These are phyloP conservation scores for Myotisia sp. DNA, from an alignment of 2,329 filamentous ascomycete genomes.

Conservation along the genomic window DNA sequence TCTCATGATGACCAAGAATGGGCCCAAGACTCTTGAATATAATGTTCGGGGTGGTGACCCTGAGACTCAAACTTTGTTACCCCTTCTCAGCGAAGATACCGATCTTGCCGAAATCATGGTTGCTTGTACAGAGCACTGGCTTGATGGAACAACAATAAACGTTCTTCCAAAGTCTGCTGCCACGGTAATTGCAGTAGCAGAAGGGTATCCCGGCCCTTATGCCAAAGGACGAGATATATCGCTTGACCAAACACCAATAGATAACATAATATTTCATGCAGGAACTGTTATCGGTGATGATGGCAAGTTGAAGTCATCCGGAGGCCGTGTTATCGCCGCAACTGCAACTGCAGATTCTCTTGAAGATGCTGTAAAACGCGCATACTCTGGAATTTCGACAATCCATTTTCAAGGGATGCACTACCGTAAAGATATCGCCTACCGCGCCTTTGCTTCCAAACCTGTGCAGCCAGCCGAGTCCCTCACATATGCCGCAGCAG, in stretches of 20 bases:
- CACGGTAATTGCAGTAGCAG: constrained; percentile 86
- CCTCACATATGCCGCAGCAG: constrained; percentile 84
- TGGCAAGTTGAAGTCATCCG: constrained; percentile 57
- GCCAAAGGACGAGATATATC: constrained; percentile 57
- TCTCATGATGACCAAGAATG: constrained; percentile 75
- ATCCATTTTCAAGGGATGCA: constrained; percentile 84
- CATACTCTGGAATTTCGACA: constrained; percentile 67
- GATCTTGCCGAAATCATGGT: constrained; percentile 83
- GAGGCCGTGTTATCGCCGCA: constrained; percentile 87
- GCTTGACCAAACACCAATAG: constrained; percentile 38
- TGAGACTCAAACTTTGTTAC: constrained; percentile 75
- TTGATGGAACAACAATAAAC: constrained; percentile 55
- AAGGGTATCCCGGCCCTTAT: constrained; percentile 79
- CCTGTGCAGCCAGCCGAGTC: constrained; percentile 16
- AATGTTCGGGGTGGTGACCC: constrained; percentile 89
- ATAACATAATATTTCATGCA: constrained; percentile 77
- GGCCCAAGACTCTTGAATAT: constrained; percentile 78
- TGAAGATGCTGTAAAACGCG: constrained; percentile 67
- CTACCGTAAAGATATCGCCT: constrained; percentile 82
- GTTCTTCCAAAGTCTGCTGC: constrained; percentile 60
- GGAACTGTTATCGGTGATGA: constrained; percentile 54
- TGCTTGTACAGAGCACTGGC: constrained; percentile 61
- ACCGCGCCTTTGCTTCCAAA: constrained; percentile 40
- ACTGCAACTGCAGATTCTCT: constrained; percentile 65
- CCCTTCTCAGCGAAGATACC: constrained; percentile 60